Conservation (phyloP, 2,329 filamentous ascomycete genomes). For the Cladosporium sp. region DNA sequence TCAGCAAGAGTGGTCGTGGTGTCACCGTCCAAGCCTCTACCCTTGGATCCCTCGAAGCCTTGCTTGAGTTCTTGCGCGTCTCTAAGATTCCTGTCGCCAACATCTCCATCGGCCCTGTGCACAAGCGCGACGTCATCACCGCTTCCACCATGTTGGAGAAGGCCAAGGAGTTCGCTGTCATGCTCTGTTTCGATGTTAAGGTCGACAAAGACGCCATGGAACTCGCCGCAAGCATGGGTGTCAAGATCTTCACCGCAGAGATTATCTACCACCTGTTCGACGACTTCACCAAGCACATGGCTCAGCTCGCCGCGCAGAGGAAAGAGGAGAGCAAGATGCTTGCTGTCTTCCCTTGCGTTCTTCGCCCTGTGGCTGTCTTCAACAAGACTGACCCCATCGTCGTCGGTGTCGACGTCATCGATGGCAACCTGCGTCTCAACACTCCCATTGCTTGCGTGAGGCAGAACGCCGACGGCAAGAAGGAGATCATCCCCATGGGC, state of each 20-base stretch:
- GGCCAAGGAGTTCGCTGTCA: conserved; percentile 90
- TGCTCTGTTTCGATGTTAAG: conserved; percentile 99
- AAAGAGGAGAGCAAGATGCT: conserved; percentile 95
- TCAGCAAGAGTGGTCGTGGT: conserved; percentile 87
- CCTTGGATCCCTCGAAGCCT: conserved; percentile 89
- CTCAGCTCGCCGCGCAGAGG: conserved; percentile 77
- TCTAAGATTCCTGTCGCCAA: conserved; percentile 98
- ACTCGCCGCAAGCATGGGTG: conserved; percentile 88
- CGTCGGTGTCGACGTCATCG: conserved; percentile 89
- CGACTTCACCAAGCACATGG: conserved; percentile 93
- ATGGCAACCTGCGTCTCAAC: conserved; percentile 79
- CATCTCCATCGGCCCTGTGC: conserved; percentile 95
- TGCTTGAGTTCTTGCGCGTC: conserved; percentile 91
- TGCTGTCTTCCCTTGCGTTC: conserved; percentile 94
- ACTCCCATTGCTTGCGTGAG: conserved; percentile 88
- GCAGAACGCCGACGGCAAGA: conserved; percentile 68
- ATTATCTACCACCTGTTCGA: conserved; percentile 99
- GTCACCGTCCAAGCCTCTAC: conserved; percentile 97
- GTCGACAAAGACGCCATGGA: conserved; percentile 91
- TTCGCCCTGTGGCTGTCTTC: conserved; percentile 87
- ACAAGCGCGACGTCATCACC: conserved; percentile 96
- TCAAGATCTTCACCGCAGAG: conserved; percentile 97
- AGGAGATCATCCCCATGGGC: conserved; percentile 79
- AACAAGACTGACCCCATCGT: conserved; percentile 98
- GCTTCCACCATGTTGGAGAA: conserved; percentile 94